A percentile compares a stretch with the other conserved stretches of the same genome.
These are phyloP conservation scores for Prunus dulcis DNA, from an alignment of 306 rosid species.

Conservation along the genomic window DNA sequence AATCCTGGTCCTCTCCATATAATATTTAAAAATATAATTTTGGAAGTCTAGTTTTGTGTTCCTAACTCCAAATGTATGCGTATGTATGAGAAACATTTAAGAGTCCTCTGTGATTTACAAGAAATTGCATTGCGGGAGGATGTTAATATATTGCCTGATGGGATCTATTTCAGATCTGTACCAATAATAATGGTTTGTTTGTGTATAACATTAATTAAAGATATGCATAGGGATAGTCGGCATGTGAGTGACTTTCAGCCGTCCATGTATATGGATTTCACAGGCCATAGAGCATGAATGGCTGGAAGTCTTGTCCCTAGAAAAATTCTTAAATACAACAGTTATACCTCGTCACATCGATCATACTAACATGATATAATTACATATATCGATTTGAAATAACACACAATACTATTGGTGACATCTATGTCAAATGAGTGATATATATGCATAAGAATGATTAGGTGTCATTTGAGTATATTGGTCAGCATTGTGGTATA, in stretches of 20 bases:
- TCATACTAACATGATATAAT: neutral
- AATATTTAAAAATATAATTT: neutral
- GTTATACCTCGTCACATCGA: too few relatives aligned
- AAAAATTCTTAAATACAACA: too few relatives aligned
- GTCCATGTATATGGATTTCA: neutral
- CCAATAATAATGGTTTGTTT: neutral
- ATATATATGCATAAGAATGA: neutral
- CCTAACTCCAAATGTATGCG: neutral
- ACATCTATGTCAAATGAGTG: neutral
- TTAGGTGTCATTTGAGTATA: too few relatives aligned
- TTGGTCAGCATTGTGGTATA: neutral
- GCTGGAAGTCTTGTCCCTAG: neutral
- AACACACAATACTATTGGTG: neutral
- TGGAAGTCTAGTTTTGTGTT: neutral
- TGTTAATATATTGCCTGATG: neutral
- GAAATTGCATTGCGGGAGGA: neutral
- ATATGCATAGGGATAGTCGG: too few relatives aligned
- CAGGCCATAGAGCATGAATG: neutral
- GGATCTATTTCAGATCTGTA: neutral
- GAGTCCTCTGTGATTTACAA: neutral
- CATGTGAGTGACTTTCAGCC: neutral
- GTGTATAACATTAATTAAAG: too few relatives aligned
- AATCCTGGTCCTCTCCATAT: neutral
- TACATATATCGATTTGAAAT: too few relatives aligned
- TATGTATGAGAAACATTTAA: neutral